Base-by-base conservation (phyloP, 768 basidiomycete genomes). In the Rubroboletus pulcherrimus region DNA sequence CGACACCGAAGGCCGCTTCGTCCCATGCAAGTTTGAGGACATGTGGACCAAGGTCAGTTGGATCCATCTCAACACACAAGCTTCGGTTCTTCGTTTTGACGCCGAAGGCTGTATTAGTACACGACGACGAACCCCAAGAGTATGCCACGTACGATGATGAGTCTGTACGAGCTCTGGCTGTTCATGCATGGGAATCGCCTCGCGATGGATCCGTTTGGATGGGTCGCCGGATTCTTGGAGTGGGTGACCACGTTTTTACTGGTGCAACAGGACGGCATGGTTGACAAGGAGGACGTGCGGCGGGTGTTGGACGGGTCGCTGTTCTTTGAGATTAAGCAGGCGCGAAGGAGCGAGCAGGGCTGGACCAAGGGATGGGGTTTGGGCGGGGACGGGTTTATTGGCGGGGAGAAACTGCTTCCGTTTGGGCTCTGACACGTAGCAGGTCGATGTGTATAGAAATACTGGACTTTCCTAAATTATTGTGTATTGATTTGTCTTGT, bases 261-360 rank as follows among this genome's bases (percentile, higher is more conserved):
- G 19, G 62, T 78, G 62, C 78, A 77, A 0, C 62, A 62, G 42
- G 68, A 77, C 29, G 76, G 77, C 8, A 55, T 68, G 45, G 63
- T 79, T 43, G 66, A 65, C 43, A 75, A 76, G 62, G 76, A 78
- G 37, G 75, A 77, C 53, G 68, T 79, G 17, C 66, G 75, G 2
- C 72, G 69, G 1, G 61, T 78, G 14, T 71, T 77, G 26, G 77
- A 79, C 35, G 78, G 77, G 10, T 71, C 70, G 44, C 52, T 74
- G 19, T 75, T 74, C 57, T 71, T 67, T 49, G 69, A 76, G 46
- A 60, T 76, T 14, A 63, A 58, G 14, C 40, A 50, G n/a, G 65
- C 65, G 24, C 57, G 71, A 21, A 43, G 33, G 47, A 58, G 39
- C 2, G 53, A 39, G 37, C 54, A 37, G 2, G 67, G 69, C 1